Conservation (phyloP, 306 rosid species). For the Neltuma alba region DNA sequence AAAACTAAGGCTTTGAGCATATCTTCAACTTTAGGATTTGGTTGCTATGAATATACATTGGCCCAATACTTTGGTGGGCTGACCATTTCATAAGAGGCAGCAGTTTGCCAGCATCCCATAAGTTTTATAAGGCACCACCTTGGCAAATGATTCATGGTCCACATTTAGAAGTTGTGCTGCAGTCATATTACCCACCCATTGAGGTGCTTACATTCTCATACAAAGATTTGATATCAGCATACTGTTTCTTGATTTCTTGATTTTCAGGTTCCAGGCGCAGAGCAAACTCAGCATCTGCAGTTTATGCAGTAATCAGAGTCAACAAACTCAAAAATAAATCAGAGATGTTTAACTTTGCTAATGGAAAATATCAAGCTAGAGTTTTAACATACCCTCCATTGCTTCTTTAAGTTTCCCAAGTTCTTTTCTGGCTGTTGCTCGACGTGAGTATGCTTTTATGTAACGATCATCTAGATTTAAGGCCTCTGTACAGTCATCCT, state of each 20-base stretch:
- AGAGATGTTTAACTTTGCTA: background rate
- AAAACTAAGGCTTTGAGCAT: background rate
- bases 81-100: background rate
- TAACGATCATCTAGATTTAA: conserved; percentile 91
- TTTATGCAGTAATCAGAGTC: conserved; percentile 41
- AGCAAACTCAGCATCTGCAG: conserved; percentile 92
- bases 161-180: background rate
- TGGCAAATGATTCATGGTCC: background rate
- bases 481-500: conserved; percentile 96
- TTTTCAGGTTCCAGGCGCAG: conserved; percentile 90
- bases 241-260: conserved; percentile 92
- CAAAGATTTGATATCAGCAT: conserved; percentile 74
- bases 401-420: conserved; percentile 81
- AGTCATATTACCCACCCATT: conserved; percentile 9
- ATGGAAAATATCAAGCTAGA: conserved; percentile 22
- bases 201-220: conserved; percentile 69
- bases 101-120: background rate
- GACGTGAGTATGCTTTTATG: conserved; percentile 92
- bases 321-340: conserved; percentile 38
- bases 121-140: conserved; percentile 23
- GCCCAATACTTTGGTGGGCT: background rate
- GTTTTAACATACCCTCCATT: conserved; percentile 68
- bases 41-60: background rate
- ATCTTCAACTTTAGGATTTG: background rate
- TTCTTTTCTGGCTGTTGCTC: conserved; percentile 92